phyloP scores from a whole-genome alignment of 2,329 filamentous ascomycete species.

The Tolypocladium paradoxum region DNA sequence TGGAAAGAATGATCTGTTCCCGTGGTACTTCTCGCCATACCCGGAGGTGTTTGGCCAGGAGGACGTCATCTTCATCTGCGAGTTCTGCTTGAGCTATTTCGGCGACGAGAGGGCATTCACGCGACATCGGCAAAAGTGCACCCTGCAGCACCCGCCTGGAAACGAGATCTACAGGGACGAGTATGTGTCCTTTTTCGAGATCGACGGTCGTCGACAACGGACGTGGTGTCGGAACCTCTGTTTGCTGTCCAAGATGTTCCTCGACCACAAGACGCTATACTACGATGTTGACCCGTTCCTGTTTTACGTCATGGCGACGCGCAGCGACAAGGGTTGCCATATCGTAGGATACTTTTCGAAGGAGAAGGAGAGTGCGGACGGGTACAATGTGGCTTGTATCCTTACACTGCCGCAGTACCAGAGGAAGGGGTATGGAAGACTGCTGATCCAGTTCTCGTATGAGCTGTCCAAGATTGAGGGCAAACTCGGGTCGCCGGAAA shows the following conservation, averaged over 20 bases:
- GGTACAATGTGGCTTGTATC: constrained; percentile 97
- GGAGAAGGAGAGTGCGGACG: constrained; percentile 93
- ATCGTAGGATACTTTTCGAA: constrained; percentile 99
- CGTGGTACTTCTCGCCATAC: constrained; percentile 98
- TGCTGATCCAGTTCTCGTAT: constrained; percentile 96
- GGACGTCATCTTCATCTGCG: constrained; percentile 91
- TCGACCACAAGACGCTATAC: constrained; percentile 96
- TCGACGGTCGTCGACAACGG: constrained; percentile 84
- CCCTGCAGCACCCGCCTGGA: constrained; percentile 81
- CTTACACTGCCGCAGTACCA: constrained; percentile 94
- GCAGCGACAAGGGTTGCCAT: constrained; percentile 82
- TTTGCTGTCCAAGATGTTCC: constrained; percentile 86
- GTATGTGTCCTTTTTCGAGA: constrained; percentile 91
- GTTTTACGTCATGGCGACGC: constrained; percentile 94
- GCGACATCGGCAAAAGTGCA: constrained; percentile 83
- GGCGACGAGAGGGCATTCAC: constrained; percentile 72
- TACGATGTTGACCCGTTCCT: constrained; percentile 99
- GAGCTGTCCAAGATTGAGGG: constrained; percentile 91
- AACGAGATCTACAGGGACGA: constrained; percentile 98
- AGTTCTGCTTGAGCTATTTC: constrained; percentile 91
- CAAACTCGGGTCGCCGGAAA: constrained; percentile 92
- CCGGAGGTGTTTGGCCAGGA: constrained; percentile 79
- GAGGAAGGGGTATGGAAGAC: constrained; percentile 81
- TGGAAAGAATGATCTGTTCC: constrained; percentile 82
- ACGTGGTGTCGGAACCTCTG: constrained; percentile 97